These are phyloP conservation scores for Cinchona pubescens DNA, from an alignment of 257 asterid genomes.

Conservation along the genomic window DNA sequence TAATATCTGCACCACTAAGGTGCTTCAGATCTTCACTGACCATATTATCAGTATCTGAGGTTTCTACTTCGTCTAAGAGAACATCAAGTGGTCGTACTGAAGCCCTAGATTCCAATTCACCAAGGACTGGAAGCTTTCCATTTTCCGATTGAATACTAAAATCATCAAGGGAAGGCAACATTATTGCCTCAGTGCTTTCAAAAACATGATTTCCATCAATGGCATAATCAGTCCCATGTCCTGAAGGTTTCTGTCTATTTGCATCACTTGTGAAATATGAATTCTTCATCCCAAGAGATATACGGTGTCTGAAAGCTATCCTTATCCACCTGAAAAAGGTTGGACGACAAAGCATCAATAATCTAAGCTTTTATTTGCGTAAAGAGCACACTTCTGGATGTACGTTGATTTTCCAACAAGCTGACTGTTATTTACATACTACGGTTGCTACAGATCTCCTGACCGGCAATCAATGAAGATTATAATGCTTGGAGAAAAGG, in stretches of 20 bases:
- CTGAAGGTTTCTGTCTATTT: slow-evolving; percentile 29
- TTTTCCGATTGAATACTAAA: slow-evolving; percentile 27
- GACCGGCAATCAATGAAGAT: not conserved
- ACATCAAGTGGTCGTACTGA: slow-evolving; percentile 85
- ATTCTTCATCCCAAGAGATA: slow-evolving; percentile 88
- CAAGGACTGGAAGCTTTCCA: slow-evolving; percentile 40
- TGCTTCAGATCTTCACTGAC: slow-evolving; percentile 33
- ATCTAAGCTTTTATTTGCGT: not conserved
- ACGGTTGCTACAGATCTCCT: not conserved
- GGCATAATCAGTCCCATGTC: slow-evolving; percentile 22
- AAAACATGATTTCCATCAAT: slow-evolving; percentile 30
- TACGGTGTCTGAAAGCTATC: slow-evolving; percentile 72
- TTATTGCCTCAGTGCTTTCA: slow-evolving; percentile 26
- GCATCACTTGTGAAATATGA: slow-evolving; percentile 54
- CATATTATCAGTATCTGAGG: slow-evolving; percentile 38
- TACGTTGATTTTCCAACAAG: not conserved
- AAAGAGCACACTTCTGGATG: not conserved
- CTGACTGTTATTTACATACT: not conserved
- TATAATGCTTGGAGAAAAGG: not conserved
- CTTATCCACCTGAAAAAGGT: slow-evolving; percentile 69
- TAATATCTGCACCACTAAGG: slow-evolving; percentile 27
- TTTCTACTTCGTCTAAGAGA: slow-evolving; percentile 69
- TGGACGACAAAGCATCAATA: slow-evolving; percentile 6
- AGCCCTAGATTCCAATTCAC: slow-evolving; percentile 72
- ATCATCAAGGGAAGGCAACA: slow-evolving; percentile 24